Percentiles rank a stretch among this genome's conserved stretches.
Evolutionary conservation across 441 rosid species (phyloP).

Genomic region (Eruca vesicaria): DNA sequence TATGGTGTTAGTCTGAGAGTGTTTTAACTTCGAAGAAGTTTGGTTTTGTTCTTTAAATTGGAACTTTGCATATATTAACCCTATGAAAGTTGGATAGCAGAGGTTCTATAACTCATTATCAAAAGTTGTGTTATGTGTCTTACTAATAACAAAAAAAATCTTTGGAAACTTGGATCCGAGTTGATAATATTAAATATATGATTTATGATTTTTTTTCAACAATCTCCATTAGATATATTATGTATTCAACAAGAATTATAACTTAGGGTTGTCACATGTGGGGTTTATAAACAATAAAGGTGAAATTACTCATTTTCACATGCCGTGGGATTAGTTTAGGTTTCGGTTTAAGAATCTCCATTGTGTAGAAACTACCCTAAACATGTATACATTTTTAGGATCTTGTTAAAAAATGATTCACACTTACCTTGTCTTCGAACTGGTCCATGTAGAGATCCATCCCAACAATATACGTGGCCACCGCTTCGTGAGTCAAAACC

Average conservation of each 20-base stretch:
- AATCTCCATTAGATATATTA: not conserved
- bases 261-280: not conserved
- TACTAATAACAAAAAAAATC: not conserved
- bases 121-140: not conserved
- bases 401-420: too few relatives aligned
- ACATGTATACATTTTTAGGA: too few relatives aligned
- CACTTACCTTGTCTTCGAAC: slow-evolving; percentile 80
- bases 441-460: slow-evolving; percentile 79
- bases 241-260: not conserved
- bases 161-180: not conserved
- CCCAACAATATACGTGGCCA: slow-evolving; percentile 56
- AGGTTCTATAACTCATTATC: not conserved
- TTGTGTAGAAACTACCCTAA: not conserved
- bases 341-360: not conserved
- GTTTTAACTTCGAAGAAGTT: not conserved
- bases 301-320: not conserved
- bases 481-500: slow-evolving; percentile 76
- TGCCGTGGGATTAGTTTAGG: not conserved
- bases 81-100: not conserved
- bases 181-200: not conserved
- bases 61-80: not conserved
- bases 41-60: not conserved
- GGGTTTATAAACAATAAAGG: not conserved
- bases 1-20: not conserved
- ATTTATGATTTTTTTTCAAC: not conserved